Conservation (phyloP, 257 asterid genomes). For the Ilex aquifolium region DNA sequence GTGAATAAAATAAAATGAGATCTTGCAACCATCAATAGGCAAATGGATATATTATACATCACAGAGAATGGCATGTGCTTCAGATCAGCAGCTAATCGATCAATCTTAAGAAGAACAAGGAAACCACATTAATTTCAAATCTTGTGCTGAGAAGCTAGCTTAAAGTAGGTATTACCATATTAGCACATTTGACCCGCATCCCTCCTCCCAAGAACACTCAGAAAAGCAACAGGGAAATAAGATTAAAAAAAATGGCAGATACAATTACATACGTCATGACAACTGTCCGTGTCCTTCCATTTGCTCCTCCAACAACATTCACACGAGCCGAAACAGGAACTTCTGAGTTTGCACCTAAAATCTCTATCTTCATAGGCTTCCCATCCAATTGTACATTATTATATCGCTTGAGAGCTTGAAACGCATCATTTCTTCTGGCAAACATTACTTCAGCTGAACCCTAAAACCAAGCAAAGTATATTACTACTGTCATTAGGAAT, state of each 20-base stretch:
- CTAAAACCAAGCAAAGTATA: slow-evolving; percentile 21
- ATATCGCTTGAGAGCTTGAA: slow-evolving; percentile 68
- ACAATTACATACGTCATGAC: slow-evolving; percentile 47
- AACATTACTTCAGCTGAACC: slow-evolving; percentile 85
- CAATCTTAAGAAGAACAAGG: neutral
- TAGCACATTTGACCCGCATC: neutral
- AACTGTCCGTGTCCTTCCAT: slow-evolving; percentile 59
- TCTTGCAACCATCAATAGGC: too few species aligned
- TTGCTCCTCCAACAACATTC: slow-evolving; percentile 59
- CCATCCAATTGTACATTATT: slow-evolving; percentile 90
- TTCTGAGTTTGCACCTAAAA: slow-evolving; percentile 46
- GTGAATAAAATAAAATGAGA: too few species aligned
- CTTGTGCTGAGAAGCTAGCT: neutral
- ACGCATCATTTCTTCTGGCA: slow-evolving; percentile 75
- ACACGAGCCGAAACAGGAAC: slow-evolving; percentile 60
- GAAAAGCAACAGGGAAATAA: neutral
- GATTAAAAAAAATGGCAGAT: neutral
- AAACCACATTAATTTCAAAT: neutral
- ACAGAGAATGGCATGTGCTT: too few species aligned
- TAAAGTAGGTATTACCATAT: neutral
- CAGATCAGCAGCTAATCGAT: too few species aligned
- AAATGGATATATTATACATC: too few species aligned
- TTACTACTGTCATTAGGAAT: too few species aligned
- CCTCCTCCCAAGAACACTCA: neutral
- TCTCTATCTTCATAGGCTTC: slow-evolving; percentile 81